A percentile compares a stretch with the other conserved stretches of the same genome.
Conservation (phyloP, 2,329 filamentous ascomycete genomes). For the Bipolaris victoriae region DNA sequence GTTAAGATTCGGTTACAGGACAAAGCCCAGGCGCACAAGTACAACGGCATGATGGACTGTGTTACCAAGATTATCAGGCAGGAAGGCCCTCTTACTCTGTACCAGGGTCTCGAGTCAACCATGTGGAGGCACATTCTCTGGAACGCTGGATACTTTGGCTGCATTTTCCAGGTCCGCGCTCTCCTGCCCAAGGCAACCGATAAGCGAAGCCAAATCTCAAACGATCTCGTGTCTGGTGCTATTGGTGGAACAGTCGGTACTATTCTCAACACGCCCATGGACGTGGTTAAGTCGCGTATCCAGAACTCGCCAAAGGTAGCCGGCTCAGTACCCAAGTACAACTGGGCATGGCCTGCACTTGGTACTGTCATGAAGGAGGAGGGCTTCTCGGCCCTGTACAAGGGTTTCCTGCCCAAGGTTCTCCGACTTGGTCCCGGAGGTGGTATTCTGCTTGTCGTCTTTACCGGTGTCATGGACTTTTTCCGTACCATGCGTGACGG, state of each 20-base stretch:
- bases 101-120: conserved; percentile 96
- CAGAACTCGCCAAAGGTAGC: conserved; percentile 87
- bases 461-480: conserved; percentile 89
- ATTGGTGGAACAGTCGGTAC: conserved; percentile 91
- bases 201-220: conserved; percentile 81
- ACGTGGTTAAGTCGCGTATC: conserved; percentile 97
- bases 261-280: conserved; percentile 91
- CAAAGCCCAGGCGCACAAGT: conserved; percentile 87
- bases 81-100: conserved; percentile 86
- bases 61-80: conserved; percentile 80
- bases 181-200: conserved; percentile 80
- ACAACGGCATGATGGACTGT: conserved; percentile 81
- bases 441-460: conserved; percentile 81
- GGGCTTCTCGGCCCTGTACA: conserved; percentile 90
- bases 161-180: conserved; percentile 94
- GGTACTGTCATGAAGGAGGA: conserved; percentile 91
- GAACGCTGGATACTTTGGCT: conserved; percentile 97
- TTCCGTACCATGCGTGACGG: conserved; percentile 73
- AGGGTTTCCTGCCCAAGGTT: conserved; percentile 97
- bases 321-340: conserved; percentile 91
- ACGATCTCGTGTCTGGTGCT: conserved; percentile 85
- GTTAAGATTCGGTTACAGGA: conserved; percentile 99
- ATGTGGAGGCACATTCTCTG: conserved; percentile 94
- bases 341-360: conserved; percentile 93
- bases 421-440: conserved; percentile 74